These are phyloP conservation scores for Rhodotorula sp. DNA, from an alignment of 1,284 basidiomycete species.

Conservation along the genomic window DNA sequence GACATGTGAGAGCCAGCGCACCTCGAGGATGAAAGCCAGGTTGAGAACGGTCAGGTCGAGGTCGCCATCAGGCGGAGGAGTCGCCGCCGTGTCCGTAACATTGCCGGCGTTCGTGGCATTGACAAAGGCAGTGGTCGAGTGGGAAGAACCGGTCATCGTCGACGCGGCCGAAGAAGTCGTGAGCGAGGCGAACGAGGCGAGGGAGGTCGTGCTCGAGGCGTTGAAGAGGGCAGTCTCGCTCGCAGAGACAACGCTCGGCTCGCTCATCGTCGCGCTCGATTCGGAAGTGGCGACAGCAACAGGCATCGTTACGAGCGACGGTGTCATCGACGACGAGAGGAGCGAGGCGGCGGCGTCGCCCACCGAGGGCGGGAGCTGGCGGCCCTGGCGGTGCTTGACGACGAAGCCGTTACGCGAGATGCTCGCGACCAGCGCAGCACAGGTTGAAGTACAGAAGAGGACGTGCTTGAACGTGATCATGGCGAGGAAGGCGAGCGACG, in stretches of 20 bases:
- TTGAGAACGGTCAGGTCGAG: constrained; percentile 20
- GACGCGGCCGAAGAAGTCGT: neutral
- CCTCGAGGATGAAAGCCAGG: constrained; percentile 32
- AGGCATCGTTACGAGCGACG: neutral
- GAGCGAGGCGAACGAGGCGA: neutral
- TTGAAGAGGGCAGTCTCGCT: neutral
- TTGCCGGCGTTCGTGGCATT: neutral
- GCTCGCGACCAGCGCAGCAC: neutral
- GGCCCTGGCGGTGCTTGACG: neutral
- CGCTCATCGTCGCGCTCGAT: too few species aligned
- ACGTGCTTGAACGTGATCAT: neutral
- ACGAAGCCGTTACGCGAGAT: too few species aligned
- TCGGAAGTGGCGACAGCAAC: neutral
- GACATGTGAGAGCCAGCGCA: neutral
- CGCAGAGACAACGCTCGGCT: neutral
- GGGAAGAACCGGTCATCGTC: neutral
- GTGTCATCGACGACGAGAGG: neutral
- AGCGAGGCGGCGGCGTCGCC: neutral
- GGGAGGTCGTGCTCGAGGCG: neutral
- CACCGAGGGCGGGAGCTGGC: neutral
- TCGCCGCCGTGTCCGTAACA: neutral
- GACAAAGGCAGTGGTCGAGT: too few species aligned
- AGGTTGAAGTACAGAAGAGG: neutral
- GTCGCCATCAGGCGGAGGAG: neutral
- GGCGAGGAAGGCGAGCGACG: neutral